Percentiles rank a stretch among this genome's conserved stretches.
Evolutionary conservation across 139 green algal species (phyloP).

Genomic region (Chlamydomonas eustigma): DNA sequence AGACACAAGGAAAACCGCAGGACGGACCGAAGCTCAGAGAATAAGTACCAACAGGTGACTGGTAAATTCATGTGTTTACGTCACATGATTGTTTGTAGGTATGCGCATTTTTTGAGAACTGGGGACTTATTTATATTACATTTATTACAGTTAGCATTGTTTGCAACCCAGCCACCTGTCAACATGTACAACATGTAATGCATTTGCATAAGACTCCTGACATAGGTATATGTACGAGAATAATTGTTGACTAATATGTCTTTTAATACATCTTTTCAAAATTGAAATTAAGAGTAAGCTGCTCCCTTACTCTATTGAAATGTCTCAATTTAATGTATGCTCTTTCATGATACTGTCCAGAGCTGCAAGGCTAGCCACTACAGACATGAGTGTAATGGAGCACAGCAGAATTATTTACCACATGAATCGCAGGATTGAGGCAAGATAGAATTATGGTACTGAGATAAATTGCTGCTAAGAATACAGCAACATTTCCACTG

Average conservation of each 20-base stretch:
- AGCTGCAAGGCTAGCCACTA: not conserved
- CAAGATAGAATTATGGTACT: too few species aligned
- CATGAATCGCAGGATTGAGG: slow-evolving; percentile 17
- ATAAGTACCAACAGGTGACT: not conserved
- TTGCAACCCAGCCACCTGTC: not conserved
- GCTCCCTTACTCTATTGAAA: not conserved
- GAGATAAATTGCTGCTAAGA: too few species aligned
- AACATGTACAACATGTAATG: not conserved
- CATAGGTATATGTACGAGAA: not conserved
- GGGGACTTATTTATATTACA: not conserved
- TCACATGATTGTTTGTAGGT: not conserved
- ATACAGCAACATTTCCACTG: too few species aligned
- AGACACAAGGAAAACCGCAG: not conserved
- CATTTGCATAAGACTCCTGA: not conserved
- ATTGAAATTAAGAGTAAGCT: not conserved
- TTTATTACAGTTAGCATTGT: too few species aligned
- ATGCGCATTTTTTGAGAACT: not conserved
- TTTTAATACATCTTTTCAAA: not conserved
- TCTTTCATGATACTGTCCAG: not conserved
- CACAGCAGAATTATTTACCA: slow-evolving; percentile 26
- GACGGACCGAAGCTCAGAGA: not conserved
- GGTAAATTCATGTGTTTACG: not conserved
- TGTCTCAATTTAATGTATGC: not conserved
- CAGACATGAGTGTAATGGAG: not conserved
- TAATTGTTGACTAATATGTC: not conserved